These are phyloP conservation scores for Porcisia hertigi DNA, from an alignment of 208 protist genomes.

Conservation along the genomic window DNA sequence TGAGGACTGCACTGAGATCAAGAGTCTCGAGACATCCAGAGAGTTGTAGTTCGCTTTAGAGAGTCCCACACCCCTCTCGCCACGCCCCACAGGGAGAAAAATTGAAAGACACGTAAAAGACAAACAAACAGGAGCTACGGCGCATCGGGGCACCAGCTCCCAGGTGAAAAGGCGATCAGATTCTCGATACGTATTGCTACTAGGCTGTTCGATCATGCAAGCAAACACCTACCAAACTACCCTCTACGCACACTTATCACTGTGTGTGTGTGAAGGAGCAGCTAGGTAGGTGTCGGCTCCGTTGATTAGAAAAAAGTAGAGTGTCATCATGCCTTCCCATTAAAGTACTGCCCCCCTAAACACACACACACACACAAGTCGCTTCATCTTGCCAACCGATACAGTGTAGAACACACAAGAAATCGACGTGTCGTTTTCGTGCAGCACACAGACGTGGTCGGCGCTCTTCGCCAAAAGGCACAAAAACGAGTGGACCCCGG, in stretches of 20 bases:
- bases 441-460: too few species aligned
- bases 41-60: slow-evolving; percentile 30
- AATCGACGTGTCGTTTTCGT: too few species aligned
- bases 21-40: slow-evolving; percentile 38
- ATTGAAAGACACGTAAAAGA: neutral
- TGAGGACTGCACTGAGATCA: slow-evolving; percentile 36
- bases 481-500: too few species aligned
- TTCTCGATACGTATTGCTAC: slow-evolving; percentile 67
- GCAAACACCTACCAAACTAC: neutral
- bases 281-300: neutral
- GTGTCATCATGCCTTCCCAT: slow-evolving; percentile 3
- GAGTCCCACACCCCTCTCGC: neutral
- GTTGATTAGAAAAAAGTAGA: slow-evolving; percentile 12
- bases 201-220: slow-evolving; percentile 20
- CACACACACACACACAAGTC: slow-evolving; percentile 6
- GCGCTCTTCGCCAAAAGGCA: too few species aligned
- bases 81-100: neutral
- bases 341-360: too few species aligned
- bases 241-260: neutral
- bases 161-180: slow-evolving; percentile 23
- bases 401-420: too few species aligned
- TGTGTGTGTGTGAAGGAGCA: neutral
- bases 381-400: too few species aligned
- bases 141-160: neutral
- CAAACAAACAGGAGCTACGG: neutral